These are phyloP conservation scores for Backusella morwellensis DNA, from an alignment of 192 early-diverging fungal species.

Conservation along the genomic window DNA sequence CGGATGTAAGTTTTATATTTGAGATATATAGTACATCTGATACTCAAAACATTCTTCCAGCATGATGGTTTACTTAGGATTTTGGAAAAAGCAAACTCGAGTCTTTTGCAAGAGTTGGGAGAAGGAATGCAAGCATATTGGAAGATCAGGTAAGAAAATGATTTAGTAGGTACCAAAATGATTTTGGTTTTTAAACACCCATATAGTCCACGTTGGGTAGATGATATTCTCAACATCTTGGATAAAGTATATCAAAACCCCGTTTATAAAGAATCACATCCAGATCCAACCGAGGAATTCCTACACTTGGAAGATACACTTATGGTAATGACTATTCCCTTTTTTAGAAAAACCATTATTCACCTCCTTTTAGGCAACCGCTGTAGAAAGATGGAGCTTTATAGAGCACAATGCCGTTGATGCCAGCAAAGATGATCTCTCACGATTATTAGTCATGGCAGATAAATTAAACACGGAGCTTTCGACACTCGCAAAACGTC, in stretches of 20 bases:
- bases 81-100: conserved; percentile 48
- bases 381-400: conserved; percentile 30
- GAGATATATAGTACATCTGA: too few species aligned
- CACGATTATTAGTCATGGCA: conserved; percentile 18
- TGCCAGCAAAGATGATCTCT: conserved; percentile 19
- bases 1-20: conserved; percentile 41
- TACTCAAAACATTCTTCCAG: background rate
- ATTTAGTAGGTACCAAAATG: too few species aligned
- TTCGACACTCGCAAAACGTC: conserved; percentile 7
- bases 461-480: conserved; percentile 33
- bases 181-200: too few species aligned
- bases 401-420: conserved; percentile 19
- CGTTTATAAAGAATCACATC: conserved; percentile 22
- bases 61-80: conserved; percentile 45
- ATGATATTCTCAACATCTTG: conserved; percentile 18
- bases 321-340: conserved; percentile 11
- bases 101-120: conserved; percentile 29
- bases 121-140: conserved; percentile 35
- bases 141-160: conserved; percentile 22
- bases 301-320: conserved; percentile 22
- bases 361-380: conserved; percentile 18
- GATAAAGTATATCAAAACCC: conserved; percentile 35
- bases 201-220: conserved; percentile 29
- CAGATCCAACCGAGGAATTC: conserved; percentile 15
- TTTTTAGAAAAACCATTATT: background rate